phyloP scores from a whole-genome alignment of 2,329 filamentous ascomycete genomes.

The Nemania abortiva region DNA sequence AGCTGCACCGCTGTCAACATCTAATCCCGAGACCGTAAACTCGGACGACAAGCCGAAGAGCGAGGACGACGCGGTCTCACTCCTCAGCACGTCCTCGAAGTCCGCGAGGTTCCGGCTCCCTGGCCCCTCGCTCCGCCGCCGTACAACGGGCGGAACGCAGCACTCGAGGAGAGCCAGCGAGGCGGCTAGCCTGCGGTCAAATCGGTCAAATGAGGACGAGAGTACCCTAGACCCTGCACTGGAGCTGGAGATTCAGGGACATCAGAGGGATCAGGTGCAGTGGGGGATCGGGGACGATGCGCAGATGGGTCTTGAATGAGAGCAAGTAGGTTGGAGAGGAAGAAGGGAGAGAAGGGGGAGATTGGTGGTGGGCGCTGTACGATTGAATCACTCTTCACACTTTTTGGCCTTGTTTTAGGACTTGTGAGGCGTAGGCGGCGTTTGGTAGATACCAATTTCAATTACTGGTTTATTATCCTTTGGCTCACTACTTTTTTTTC shows the following conservation, averaged over 20 bases:
- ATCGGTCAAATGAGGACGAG: slow-evolving; percentile 54
- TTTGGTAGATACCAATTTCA: slow-evolving; percentile 47
- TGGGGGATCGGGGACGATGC: slow-evolving; percentile 89
- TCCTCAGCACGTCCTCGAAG: slow-evolving; percentile 51
- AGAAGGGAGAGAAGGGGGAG: not conserved
- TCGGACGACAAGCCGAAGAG: slow-evolving; percentile 37
- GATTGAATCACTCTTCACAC: not conserved
- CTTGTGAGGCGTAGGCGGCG: slow-evolving; percentile 35
- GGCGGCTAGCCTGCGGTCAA: slow-evolving; percentile 54
- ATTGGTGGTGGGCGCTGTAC: slow-evolving; percentile 1
- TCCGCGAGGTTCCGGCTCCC: slow-evolving; percentile 46
- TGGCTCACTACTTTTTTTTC: not conserved
- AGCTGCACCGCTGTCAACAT: not conserved
- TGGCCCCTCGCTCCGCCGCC: slow-evolving; percentile 43
- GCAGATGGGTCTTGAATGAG: slow-evolving; percentile 81
- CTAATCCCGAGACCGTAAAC: slow-evolving; percentile 30
- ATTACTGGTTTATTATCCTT: slow-evolving; percentile 29
- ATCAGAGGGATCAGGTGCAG: slow-evolving; percentile 67
- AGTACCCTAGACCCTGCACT: slow-evolving; percentile 52
- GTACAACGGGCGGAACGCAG: slow-evolving; percentile 48
- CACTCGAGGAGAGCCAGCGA: slow-evolving; percentile 58
- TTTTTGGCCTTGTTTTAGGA: slow-evolving; percentile 5
- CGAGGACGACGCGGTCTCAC: slow-evolving; percentile 48
- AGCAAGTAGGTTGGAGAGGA: not conserved
- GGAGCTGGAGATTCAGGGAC: slow-evolving; percentile 65